phyloP scores from a whole-genome alignment of 1,139 yeast species.

The Magnusiomyces paraingens region DNA sequence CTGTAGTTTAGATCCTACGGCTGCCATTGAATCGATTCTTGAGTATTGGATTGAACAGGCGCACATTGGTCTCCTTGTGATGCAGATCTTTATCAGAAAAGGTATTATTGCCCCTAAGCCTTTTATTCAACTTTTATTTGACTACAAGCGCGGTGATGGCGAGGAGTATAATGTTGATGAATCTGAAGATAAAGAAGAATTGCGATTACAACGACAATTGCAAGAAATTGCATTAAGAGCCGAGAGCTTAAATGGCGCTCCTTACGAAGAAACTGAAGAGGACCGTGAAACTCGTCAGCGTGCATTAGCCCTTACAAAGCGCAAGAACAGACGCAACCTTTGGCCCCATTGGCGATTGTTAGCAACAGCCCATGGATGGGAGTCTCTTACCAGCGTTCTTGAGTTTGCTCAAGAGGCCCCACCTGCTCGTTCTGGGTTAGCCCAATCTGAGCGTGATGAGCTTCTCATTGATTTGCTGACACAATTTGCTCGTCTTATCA shows the following conservation, averaged over 20 bases:
- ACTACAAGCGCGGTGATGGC: slow-evolving; percentile 17
- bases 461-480: slow-evolving; percentile 8
- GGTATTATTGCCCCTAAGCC: slow-evolving; percentile 19
- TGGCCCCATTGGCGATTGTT: slow-evolving; percentile 13
- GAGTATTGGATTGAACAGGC: slow-evolving; percentile 79
- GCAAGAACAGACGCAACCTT: not conserved
- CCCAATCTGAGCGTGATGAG: slow-evolving; percentile 6
- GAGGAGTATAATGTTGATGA: slow-evolving; percentile 2
- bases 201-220: not conserved
- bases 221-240: not conserved
- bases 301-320: not conserved
- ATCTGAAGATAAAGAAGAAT: not conserved
- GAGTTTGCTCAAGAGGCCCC: slow-evolving; percentile 7
- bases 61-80: slow-evolving; percentile 67
- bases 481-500: slow-evolving; percentile 3
- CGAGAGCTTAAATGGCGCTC: not conserved
- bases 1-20: slow-evolving; percentile 12
- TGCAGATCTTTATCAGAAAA: slow-evolving; percentile 54
- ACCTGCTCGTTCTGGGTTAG: not conserved
- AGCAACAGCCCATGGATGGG: slow-evolving; percentile 25
- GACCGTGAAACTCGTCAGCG: slow-evolving; percentile 1
- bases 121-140: slow-evolving; percentile 11
- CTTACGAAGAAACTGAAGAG: not conserved
- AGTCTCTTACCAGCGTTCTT: slow-evolving; percentile 19
- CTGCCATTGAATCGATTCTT: slow-evolving; percentile 54